Evolutionary conservation across 1,284 basidiomycete species (phyloP), one percentile per base, ranked within the genome.

Genomic region (Neonothopanus nambi): DNA sequence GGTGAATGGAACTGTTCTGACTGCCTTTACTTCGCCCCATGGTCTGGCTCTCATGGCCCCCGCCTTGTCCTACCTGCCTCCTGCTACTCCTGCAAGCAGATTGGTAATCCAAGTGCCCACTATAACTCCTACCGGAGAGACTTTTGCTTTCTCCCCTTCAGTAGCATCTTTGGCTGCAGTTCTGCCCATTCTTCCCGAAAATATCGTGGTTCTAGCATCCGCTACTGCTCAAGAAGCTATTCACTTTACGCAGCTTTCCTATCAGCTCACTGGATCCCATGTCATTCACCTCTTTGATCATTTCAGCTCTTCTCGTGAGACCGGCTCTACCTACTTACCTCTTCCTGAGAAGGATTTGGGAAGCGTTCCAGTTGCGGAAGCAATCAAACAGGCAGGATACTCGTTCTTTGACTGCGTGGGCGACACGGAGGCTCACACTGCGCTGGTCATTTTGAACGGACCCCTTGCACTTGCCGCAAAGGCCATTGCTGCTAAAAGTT

Each of bases 221-320:
- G 83, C 91, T 7, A 86, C 87, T 2, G 83, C 91, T 0, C 86
- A 89, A 59, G 89, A 94, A 67, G 78, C 88, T 8, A 79, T 87
- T 38, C 87, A 91, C 60, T 81, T 92, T 54, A 80, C 91, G 1
- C 63, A 77, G 15, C 73, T 91, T 40, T 77, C 89, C 4, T 91
- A 91, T 72, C 74, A 73, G 52, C 69, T 89, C 48, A 74, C 77
- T 18, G 67, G 73, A 26, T 77, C 73, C 35, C 91, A 93, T 70
- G 81, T 88, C 52, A 78, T 89, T 54, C 90, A 91, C 66, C 70
- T 93, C 36, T 92, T 93, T 65, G 89, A 93, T 67, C 88, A 92
- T 61, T 75, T 85, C 65, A 78, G 82, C 59, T 75, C 82, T 39
- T 72, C 84, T 44, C 82, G 91, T 18, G 89, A 93, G 69, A 70